Percentiles rank a stretch among this genome's conserved stretches.
These are phyloP conservation scores for Rhizomucor pusillus DNA, from an alignment of 371 early-diverging fungal species.

Conservation along the genomic window DNA sequence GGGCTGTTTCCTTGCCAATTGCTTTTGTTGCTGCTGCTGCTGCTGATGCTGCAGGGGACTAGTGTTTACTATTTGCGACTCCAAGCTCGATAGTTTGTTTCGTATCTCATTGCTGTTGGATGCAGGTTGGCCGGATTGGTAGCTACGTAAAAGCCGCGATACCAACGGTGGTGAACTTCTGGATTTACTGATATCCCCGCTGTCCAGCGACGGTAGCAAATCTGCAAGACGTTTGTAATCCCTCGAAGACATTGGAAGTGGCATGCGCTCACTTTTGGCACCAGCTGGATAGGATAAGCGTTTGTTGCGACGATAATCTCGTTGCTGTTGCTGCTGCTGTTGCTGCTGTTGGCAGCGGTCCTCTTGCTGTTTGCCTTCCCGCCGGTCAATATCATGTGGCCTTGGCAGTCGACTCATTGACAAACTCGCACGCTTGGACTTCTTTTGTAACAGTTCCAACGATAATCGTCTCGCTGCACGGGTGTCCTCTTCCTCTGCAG, in stretches of 20 bases:
- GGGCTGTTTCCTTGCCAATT: no score
- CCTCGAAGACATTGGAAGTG: conserved; percentile 23
- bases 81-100: no score
- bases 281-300: conserved; percentile 4
- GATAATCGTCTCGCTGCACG: conserved; percentile 46
- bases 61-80: conserved; percentile 20
- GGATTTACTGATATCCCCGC: conserved; percentile 19
- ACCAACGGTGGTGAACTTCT: conserved; percentile 27
- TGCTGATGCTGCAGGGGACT: conserved; percentile 1
- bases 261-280: conserved; percentile 14
- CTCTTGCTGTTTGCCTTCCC: neutral
- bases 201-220: conserved; percentile 25
- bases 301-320: neutral
- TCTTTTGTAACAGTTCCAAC: conserved; percentile 55
- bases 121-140: no score
- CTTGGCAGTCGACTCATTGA: no score
- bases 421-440: no score
- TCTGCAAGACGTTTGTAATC: conserved; percentile 29
- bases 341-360: neutral
- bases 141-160: neutral
- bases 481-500: conserved; percentile 7
- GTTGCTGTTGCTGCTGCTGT: neutral
- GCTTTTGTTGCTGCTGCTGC: neutral
- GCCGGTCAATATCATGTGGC: neutral
- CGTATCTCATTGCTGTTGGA: no score